Percentiles rank a stretch among this genome's conserved stretches.
phyloP scores from a whole-genome alignment of 176 grass and related monocot species.

The Panicum miliaceum region DNA sequence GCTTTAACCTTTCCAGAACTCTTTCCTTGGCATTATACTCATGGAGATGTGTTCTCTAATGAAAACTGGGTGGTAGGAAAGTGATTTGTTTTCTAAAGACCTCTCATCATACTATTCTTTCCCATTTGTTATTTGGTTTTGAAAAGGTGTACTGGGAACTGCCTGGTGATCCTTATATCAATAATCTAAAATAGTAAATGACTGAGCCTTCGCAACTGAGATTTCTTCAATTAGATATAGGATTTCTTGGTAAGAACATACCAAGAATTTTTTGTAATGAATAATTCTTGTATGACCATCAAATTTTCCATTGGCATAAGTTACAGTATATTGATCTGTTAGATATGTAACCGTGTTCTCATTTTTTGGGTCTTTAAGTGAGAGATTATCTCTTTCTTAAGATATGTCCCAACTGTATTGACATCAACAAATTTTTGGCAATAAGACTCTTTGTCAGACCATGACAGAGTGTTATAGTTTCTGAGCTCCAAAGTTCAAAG shows the following conservation, averaged over 20 bases:
- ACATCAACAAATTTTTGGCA: not conserved
- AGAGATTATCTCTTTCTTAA: conserved; percentile 29
- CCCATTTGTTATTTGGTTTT: conserved; percentile 30
- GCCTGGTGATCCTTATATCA: conserved; percentile 26
- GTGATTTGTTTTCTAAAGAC: not conserved
- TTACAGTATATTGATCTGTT: conserved; percentile 36
- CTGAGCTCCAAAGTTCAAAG: not conserved
- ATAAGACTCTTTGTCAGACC: not conserved
- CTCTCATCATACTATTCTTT: conserved; percentile 27
- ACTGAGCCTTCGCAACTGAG: not conserved
- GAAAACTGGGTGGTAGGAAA: not conserved
- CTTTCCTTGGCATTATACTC: conserved; percentile 37
- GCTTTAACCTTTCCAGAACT: conserved; percentile 18
- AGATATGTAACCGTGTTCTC: conserved; percentile 52
- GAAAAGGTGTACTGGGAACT: conserved; percentile 35
- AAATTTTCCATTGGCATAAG: conserved; percentile 47
- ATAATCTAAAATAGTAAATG: conserved; percentile 38
- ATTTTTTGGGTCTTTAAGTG: conserved; percentile 51
- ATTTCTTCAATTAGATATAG: conserved; percentile 37
- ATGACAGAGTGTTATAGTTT: not conserved
- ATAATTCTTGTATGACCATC: conserved; percentile 54
- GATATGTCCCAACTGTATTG: conserved; percentile 15
- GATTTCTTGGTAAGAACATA: conserved; percentile 51
- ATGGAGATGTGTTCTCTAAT: conserved; percentile 19
- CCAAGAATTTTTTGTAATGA: conserved; percentile 52